Evolutionary conservation across 805 yeast species (phyloP).

Genomic region (Saturnispora kantuleensis): DNA sequence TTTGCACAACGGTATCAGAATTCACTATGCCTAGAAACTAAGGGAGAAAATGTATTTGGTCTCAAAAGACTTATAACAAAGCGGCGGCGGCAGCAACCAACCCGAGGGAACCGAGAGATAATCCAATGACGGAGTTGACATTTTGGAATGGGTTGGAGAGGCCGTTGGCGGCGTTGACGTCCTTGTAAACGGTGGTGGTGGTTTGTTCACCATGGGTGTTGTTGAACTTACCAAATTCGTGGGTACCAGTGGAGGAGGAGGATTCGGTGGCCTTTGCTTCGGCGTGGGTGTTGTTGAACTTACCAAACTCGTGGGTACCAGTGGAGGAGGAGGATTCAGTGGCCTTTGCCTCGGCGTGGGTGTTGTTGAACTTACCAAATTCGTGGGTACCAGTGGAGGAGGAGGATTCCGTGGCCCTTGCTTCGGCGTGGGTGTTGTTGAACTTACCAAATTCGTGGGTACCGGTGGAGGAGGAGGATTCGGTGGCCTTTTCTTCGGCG

Average conservation of each 20-base stretch:
- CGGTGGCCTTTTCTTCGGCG: constrained; percentile 5
- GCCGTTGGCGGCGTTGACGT: constrained; percentile 46
- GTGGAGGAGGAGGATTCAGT: constrained; percentile 27
- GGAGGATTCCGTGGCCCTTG: constrained; percentile 19
- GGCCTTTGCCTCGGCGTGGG: constrained; percentile 30
- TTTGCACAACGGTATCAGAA: no score
- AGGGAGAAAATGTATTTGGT: no score
- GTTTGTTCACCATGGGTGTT: constrained; percentile 30
- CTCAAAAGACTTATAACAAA: constrained; percentile 10
- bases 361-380: constrained; percentile 43
- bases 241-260: constrained; percentile 32
- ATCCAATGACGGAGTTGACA: constrained; percentile 18
- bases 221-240: constrained; percentile 40
- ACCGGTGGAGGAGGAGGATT: constrained; percentile 20
- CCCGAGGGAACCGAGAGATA: constrained; percentile 16
- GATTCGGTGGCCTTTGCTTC: constrained; percentile 15
- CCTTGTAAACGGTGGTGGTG: constrained; percentile 40
- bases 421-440: constrained; percentile 40
- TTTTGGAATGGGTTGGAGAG: constrained; percentile 21
- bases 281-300: constrained; percentile 38
- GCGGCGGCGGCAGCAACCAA: constrained; percentile 15
- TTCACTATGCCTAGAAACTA: no score
- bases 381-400: constrained; percentile 34
- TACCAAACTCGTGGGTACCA: constrained; percentile 47
- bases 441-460: constrained; percentile 42